Conservation (phyloP, 2,329 filamentous ascomycete genomes). For the Pseudogymnoascus sp. region DNA sequence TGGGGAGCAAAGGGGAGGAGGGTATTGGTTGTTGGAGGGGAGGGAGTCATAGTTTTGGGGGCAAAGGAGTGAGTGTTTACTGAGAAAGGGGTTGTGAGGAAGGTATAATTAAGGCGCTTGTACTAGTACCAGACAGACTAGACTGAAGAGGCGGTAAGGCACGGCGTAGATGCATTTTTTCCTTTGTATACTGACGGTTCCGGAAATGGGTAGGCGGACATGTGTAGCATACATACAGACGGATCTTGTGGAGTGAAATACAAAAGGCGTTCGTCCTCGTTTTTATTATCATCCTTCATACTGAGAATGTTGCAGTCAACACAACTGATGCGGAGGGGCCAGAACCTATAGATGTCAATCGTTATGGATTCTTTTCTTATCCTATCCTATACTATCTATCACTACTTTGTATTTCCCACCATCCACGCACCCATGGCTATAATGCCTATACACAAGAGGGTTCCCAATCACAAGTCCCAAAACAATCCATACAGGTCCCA, state of each 20-base stretch:
- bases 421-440: conserved; percentile 4
- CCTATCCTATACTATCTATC: neutral
- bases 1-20: conserved; percentile 75
- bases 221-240: conserved; percentile 2
- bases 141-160: conserved; percentile 7
- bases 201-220: neutral
- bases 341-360: neutral
- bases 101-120: conserved; percentile 12
- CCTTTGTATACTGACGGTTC: neutral
- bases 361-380: neutral
- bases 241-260: neutral
- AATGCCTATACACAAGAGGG: neutral
- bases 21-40: neutral
- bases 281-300: neutral
- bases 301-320: neutral
- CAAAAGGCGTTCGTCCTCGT: neutral
- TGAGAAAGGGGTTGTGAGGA: conserved; percentile 1
- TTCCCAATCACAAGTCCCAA: neutral
- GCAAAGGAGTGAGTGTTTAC: conserved; percentile 34
- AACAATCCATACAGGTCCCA: neutral
- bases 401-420: neutral
- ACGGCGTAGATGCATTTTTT: conserved; percentile 1
- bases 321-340: neutral
- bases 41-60: conserved; percentile 57
- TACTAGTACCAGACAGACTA: conserved; percentile 5